Base-by-base conservation (phyloP, 1,139 yeast genomes). In the Geotrichum carabidarum region DNA sequence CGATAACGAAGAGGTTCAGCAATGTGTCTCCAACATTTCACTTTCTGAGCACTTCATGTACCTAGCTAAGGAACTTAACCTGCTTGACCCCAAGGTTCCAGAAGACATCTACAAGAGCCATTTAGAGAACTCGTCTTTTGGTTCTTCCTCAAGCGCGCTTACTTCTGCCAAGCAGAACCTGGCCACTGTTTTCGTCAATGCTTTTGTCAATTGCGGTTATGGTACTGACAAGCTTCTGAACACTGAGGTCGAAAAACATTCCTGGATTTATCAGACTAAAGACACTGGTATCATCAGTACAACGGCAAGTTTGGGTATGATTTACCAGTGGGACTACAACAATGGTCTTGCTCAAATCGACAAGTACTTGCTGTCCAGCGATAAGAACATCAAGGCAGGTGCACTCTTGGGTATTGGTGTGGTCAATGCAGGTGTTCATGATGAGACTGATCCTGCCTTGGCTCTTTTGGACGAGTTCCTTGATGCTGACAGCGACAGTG, bases 121-220 rank as follows among this genome's bases (percentile, higher is more conserved):
- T 68, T 77, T 91, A 64, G 98, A 91, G 66, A 81, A 78, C 60
- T 74, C 86, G 17, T 75, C 79, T 58, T 77, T 78, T 57, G 82
- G 85, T 8, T 78, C 85, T 36, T 77, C 82, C 35, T 79, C 86
- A 2, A 72, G 74, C 1, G 80, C 86, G n/a, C 76, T 90, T 61
- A 97, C 90, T 70, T 87, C 96, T 44, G 96, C 97, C 17, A 91
- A 90, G 68, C 98, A 93, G 71, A 93, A 91, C 69, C 78, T 93
- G 65, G 99, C 98, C n/a, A 84, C 95, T 5, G 82, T 94, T 17
- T 93, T 94, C 72, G 98, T 91, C 52, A 94, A 90, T 68, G 87
- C 93, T 3, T 89, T 91, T 68, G 79, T 90, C 62, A 94, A 93
- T 71, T 81, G 93, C 63, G 99, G 99, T 56, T 91, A 82, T 67